Evolutionary conservation across 352 stramenopile species (phyloP), one percentile per base, ranked within the genome.

Genomic region (Globisporangium canariense): DNA sequence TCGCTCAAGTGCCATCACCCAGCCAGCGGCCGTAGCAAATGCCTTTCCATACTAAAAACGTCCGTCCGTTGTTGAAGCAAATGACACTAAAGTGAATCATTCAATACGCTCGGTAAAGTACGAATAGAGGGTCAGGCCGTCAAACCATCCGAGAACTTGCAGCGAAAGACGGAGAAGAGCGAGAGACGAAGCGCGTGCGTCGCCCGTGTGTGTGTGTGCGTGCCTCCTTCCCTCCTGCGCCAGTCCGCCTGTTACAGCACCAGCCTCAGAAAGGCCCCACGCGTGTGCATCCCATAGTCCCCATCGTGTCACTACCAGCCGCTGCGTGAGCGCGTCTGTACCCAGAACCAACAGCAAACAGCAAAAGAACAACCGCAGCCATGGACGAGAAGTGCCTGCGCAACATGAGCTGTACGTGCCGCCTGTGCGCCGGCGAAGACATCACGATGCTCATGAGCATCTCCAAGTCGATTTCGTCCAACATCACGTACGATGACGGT

Each of bases 381-480:
- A 93, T 93, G 84, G 77, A 72, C 36, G 82, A 91, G 45, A 89
- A 87, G 75, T 96, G 88, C 55, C 73, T 94, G 43, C 86, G 88
- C 62, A 94, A 88, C 70, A 91, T 93, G 81, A 96, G 78, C 68
- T 96, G 88, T 79, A 90, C 63, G 62, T 96, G 88, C 74, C 77
- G 69, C 54, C 81, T 94, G 64, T 96, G 88, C 70, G 76, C 81
- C 20, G 84, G 86, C 64, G 88, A 94, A 63, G 86, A 96, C 68
- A 73, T 94, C 34, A 77, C 79, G 10, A 82, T 76, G 64, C 74
- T 96, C 10, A 73, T 91, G 64, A 86, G 68, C 70, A 91, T 96
- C 60, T 84, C 81, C 67, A 89, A 90, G 66, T 80, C 77, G 28
- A 94, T 96, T 58, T 85, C 78, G 46, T 94, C 86, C 54, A 89